Evolutionary conservation across 768 basidiomycete genomes (phyloP), one percentile per base, ranked within the genome.

Genomic region (Boletales sp.): DNA sequence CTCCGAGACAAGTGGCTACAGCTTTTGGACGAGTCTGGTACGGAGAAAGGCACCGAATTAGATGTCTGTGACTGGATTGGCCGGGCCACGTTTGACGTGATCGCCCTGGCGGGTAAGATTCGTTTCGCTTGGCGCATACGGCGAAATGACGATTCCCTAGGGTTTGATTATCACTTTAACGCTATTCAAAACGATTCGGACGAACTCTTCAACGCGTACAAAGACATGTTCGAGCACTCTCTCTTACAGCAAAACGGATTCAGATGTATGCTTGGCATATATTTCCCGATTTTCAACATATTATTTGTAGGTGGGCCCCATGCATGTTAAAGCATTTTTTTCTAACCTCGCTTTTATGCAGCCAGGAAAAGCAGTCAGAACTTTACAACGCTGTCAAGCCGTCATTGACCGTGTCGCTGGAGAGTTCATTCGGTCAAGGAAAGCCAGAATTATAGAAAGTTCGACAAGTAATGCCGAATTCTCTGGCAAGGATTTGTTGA

Each of bases 31-130:
- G 49, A 42, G 55, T 70, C 53, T 29, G 24, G 46, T 21, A 15
- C 27, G 11, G 45, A 47, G 2, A 35, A 54, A 50, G 67, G 60
- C 8, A 59, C 63, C 52, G 75, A 59, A 59, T 62, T 97, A 21
- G 90, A 97, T 59, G 80, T 94, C 8, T 84, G 81, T 61, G 81
- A 80, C 56, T 94, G 87, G 86, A 68, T 94, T 31, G 87, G 84
- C 54, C 78, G 90, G 38, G 84, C 85, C 9, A 93, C 92, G 0
- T 88, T 97, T 60, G 94, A 95, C 65, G 84, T 94, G 39, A 92
- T 97, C 57, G 94, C 92, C 2, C 65, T 90, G n/a, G 89, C 92
- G 37, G 89, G 88, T 89, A 48, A 41, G 72, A n/a, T 8, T 19
- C 48, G n/a, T n/a, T n/a, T n/a, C n/a, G n/a, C n/a, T n/a, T n/a